These are phyloP conservation scores for Prosopis cineraria DNA, from an alignment of 306 rosid species.

Conservation along the genomic window DNA sequence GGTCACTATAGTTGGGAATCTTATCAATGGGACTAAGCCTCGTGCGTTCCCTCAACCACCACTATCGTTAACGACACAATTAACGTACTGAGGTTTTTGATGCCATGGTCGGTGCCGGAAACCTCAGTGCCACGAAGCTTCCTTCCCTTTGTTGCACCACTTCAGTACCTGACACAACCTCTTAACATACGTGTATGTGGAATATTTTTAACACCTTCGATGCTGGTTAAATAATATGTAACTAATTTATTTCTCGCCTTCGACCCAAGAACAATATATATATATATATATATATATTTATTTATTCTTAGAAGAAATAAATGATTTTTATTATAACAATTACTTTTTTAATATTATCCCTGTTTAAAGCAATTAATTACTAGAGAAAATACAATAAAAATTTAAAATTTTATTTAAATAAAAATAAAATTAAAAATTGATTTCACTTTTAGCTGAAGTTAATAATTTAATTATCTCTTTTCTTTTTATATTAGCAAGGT, in stretches of 20 bases:
- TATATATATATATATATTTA: not conserved
- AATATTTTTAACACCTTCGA: not conserved
- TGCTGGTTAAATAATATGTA: not conserved
- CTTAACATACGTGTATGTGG: not conserved
- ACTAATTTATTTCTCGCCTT: not conserved
- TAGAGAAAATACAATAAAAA: no score
- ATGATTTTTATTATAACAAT: no score
- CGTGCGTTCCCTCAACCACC: constrained; percentile 55
- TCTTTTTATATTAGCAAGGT: no score
- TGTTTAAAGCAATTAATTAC: no score
- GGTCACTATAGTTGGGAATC: constrained; percentile 44
- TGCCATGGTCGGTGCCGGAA: constrained; percentile 62
- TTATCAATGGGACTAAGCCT: constrained; percentile 39
- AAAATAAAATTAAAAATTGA: no score
- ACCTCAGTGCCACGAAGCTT: constrained; percentile 61
- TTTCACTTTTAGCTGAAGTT: no score
- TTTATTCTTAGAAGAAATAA: not conserved
- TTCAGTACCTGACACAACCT: not conserved
- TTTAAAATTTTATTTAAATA: no score
- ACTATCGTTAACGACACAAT: not conserved
- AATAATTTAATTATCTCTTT: no score
- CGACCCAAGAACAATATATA: not conserved
- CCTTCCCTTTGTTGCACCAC: constrained; percentile 30
- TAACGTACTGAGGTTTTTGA: constrained; percentile 20
- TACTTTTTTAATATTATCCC: no score